These are phyloP conservation scores for Fabrea salina DNA, from an alignment of 169 alveolate genomes.

Conservation along the genomic window DNA sequence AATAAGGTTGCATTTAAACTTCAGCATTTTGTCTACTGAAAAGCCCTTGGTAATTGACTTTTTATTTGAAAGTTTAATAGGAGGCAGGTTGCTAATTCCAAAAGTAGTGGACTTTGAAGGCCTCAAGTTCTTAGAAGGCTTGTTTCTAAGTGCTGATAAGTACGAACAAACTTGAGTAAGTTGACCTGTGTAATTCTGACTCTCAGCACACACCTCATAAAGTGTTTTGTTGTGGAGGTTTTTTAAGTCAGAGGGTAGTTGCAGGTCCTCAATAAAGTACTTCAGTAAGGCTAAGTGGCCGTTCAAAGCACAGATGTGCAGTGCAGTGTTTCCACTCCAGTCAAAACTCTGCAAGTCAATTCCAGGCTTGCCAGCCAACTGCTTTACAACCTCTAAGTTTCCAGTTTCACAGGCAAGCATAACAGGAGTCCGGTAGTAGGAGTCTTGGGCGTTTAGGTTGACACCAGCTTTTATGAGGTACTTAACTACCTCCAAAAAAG, in stretches of 20 bases:
- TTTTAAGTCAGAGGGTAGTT: conserved; percentile 5
- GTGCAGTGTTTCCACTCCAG: conserved; percentile 40
- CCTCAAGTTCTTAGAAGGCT: no score
- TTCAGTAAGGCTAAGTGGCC: conserved; percentile 35
- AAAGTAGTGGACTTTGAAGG: no score
- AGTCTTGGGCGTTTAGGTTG: neutral
- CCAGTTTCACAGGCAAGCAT: conserved; percentile 13
- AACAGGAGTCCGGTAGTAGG: neutral
- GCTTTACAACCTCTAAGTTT: neutral
- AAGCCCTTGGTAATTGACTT: neutral
- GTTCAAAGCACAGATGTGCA: conserved; percentile 37
- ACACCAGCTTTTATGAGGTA: neutral
- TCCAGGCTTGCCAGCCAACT: neutral
- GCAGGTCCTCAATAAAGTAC: conserved; percentile 37
- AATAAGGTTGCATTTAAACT: neutral
- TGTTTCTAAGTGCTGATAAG: no score
- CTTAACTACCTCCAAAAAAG: neutral
- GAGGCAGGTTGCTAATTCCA: no score
- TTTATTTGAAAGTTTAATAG: neutral
- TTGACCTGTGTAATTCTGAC: no score
- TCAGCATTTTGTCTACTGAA: neutral
- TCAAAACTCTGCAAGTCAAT: conserved; percentile 29
- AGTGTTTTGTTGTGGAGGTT: neutral
- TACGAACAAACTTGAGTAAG: no score
- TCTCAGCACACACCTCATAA: no score